Evolutionary conservation across 352 stramenopile genomes (phyloP), one percentile per base, ranked within the genome.

Genomic region (Globisporangium recalcitrans): DNA sequence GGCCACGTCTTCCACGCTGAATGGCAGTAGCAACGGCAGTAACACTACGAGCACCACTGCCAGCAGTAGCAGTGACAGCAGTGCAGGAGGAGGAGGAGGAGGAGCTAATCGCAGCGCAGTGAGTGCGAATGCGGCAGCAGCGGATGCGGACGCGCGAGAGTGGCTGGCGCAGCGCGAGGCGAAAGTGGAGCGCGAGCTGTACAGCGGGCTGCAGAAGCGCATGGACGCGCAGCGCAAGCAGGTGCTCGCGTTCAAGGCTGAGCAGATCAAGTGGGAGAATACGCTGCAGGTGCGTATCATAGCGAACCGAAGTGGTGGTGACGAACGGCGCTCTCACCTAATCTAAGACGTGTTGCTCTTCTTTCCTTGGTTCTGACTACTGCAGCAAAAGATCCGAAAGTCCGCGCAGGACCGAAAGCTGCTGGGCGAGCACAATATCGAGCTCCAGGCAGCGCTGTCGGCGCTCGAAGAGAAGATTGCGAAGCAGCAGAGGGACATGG

Each of bases 191-290:
- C 73, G 78, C 52, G 78, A 88, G 52, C 62, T 86, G 47, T 58
- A 75, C 38, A 54, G 54, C n/a, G 67, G 55, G 22, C 64, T 93
- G 49, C 81, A 88, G 54, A 83, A 80, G 40, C 80, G 81, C 21
- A 81, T 93, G 70, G 82, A 91, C 47, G 75, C 76, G 32, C 85
- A 92, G 63, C 75, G 79, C 19, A 73, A 74, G 51, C 80, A 93
- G 68, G 73, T 91, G 19, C 72, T 86, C 47, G 78, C 85, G 58
- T 91, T 91, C 69, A 90, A 91, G 69, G 77, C 75, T 52, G 79
- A 93, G 67, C 82, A 91, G 56, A 83, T 71, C 77, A 93, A 93
- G 56, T 91, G 79, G 82, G 80, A 93, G 59, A 81, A 90, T 36
- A 77, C 89, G 68, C 62, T 93, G 64, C 79, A 88, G 73, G 75